Conservation (phyloP, 179 eudicot species). For the Nepenthes alata region DNA sequence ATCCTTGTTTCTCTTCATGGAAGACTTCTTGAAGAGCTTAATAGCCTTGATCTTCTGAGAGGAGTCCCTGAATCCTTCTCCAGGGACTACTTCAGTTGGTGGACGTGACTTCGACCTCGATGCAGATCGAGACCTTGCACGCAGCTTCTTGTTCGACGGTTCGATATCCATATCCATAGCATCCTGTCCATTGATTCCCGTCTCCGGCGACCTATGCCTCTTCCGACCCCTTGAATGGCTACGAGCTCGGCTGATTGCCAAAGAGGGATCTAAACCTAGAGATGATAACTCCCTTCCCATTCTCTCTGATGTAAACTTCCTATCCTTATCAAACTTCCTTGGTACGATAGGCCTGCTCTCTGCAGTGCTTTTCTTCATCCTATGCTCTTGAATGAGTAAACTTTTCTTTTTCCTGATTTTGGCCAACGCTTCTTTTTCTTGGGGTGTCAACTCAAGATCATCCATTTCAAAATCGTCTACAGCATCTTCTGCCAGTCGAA, state of each 20-base stretch:
- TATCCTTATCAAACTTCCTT: constrained; percentile 78
- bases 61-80: constrained; percentile 70
- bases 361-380: constrained; percentile 75
- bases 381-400: constrained; percentile 69
- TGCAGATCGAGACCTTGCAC: constrained; percentile 37
- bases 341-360: constrained; percentile 71
- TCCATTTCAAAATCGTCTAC: constrained; percentile 79
- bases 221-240: constrained; percentile 75
- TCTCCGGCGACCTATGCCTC: constrained; percentile 51
- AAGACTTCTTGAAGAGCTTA: constrained; percentile 32
- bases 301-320: constrained; percentile 47
- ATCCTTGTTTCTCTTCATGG: constrained; percentile 54
- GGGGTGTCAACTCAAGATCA: constrained; percentile 50
- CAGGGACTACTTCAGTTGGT: constrained; percentile 57
- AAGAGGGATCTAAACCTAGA: constrained; percentile 76
- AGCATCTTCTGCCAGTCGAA: constrained; percentile 48
- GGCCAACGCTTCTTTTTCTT: constrained; percentile 51
- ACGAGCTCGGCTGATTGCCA: constrained; percentile 55
- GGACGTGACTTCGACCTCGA: constrained; percentile 47
- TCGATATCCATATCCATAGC: constrained; percentile 64
- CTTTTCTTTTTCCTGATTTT: constrained; percentile 72
- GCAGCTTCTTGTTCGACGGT: constrained; percentile 54
- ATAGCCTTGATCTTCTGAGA: constrained; percentile 61
- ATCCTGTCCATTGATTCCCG: constrained; percentile 16
- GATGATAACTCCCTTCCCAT: constrained; percentile 71